These are phyloP conservation scores for Trichomonas vaginalis DNA, from an alignment of 208 protist species.

Conservation along the genomic window DNA sequence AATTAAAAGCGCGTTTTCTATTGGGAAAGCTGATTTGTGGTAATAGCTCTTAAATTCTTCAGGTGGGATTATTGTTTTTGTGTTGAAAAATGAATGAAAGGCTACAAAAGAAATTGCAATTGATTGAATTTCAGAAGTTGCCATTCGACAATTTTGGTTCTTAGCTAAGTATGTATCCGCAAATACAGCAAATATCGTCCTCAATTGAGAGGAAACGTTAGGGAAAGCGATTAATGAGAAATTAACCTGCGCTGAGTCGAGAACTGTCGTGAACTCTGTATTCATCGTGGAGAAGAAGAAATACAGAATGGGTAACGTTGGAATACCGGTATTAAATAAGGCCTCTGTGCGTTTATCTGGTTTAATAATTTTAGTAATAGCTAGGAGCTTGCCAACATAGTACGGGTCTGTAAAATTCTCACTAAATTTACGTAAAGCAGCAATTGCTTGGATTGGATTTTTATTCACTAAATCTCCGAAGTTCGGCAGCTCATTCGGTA, in stretches of 20 bases:
- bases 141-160: neutral
- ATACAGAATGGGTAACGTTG: neutral
- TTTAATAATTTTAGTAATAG: neutral
- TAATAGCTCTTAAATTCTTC: neutral
- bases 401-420: neutral
- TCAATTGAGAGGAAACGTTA: neutral
- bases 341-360: neutral
- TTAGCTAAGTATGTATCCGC: neutral
- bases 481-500: neutral
- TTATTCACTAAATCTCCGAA: neutral
- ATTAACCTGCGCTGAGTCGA: neutral
- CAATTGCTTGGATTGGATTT: neutral
- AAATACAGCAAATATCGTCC: neutral
- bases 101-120: neutral
- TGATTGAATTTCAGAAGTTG: neutral
- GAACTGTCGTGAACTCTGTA: neutral
- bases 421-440: neutral
- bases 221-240: neutral
- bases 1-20: neutral
- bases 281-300: neutral
- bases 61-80: neutral
- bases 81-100: neutral
- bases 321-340: neutral
- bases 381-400: neutral
- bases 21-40: neutral